Conservation (phyloP, 441 rosid genomes). For the Euphorbia celastroides region DNA sequence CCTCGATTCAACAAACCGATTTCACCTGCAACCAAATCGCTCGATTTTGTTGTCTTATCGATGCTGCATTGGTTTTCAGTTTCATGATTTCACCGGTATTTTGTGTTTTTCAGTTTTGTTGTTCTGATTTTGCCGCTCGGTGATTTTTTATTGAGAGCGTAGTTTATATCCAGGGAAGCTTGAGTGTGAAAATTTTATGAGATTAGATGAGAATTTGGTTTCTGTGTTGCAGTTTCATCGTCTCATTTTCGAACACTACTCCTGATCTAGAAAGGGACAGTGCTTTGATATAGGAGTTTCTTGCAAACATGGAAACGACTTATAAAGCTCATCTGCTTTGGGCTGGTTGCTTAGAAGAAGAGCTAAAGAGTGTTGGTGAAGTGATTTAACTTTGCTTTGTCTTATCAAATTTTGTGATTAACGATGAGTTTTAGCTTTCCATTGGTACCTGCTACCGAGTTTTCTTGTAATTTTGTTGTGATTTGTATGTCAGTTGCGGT, state of each 20-base stretch:
- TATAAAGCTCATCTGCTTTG: slow-evolving; percentile 94
- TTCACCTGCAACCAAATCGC: not conserved
- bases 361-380: slow-evolving; percentile 89
- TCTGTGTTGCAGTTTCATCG: slow-evolving; percentile 55
- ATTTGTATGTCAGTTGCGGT: not conserved
- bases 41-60: not conserved
- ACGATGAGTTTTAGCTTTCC: not conserved
- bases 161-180: slow-evolving; percentile 16
- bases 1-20: not conserved
- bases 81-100: not conserved
- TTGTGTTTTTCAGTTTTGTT: not conserved
- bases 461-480: not conserved
- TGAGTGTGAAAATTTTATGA: not conserved
- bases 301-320: slow-evolving; percentile 78
- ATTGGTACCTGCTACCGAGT: not conserved
- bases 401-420: not conserved
- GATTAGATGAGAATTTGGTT: not conserved
- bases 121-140: not conserved
- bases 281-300: slow-evolving; percentile 55
- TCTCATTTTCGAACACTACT: slow-evolving; percentile 65
- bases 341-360: slow-evolving; percentile 95
- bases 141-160: not conserved
- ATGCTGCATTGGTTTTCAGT: not conserved
- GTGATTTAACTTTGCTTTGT: slow-evolving; percentile 39
- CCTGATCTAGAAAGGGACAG: slow-evolving; percentile 83